Base-by-base conservation (phyloP, 2,329 filamentous ascomycete species). In the Penicillium brevicompactum region DNA sequence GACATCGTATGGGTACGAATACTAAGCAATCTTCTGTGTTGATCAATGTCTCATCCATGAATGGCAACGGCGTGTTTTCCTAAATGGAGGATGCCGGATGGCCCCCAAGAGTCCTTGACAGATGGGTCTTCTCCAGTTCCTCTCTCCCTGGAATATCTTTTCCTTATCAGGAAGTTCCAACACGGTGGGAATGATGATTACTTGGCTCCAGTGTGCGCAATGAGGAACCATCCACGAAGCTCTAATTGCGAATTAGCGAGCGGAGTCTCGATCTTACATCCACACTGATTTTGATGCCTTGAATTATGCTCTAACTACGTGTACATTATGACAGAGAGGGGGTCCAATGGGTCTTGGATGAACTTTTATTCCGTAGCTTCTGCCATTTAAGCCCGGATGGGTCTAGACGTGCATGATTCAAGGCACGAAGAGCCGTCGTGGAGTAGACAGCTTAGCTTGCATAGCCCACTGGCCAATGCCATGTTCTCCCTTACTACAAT, bases 401-500 rank as follows among this genome's bases (percentile, higher is more conserved):
- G 32, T 46, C 41, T 51, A 46, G 47, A 9, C 41, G 14, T 51
- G 27, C 37, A 42, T 13, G 3, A 34, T 41, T 13, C 21, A 40
- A 14, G 31, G 16, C 16, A 37, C 34, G n/a, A 34, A 34, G 32
- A 34, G 13, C 32, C 21, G 4, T 32, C 46, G 46, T 42, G 38
- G 38, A 48, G 40, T 53, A 18, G 37, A n/a, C 21, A 22, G 49
- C 16, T 42, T 56, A 48, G 51, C 38, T 45, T 37, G 34, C 49
- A 44, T 37, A 46, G 27, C 30, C 44, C n/a, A 31, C 47, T 44
- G 38, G 40, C 58, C 57, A 60, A 62, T 62, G 53, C 18, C n/a
- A 21, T 22, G 38, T 40, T 16, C 22, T 34, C 49, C 32, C 57
- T 61, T 61, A 59, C 57, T 56, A 57, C 55, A 49, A 61, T 50